Evolutionary conservation across 495 filamentous ascomycete genomes (phyloP).

Genomic region (Neurospora sp.): DNA sequence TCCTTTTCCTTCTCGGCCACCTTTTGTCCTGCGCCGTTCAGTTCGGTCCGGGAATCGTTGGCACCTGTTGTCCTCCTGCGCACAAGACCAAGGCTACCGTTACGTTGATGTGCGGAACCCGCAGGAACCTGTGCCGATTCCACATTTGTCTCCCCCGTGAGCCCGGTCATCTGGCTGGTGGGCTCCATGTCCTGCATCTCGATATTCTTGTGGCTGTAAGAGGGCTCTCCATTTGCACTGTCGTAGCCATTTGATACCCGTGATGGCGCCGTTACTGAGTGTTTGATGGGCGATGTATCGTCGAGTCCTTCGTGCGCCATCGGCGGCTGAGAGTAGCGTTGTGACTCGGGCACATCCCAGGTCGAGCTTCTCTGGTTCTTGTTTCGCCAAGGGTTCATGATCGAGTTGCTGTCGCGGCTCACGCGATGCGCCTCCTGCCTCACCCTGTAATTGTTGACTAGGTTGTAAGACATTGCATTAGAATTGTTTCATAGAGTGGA

Average conservation of each 20-base stretch:
- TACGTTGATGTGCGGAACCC: neutral
- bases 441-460: slow-evolving; percentile 28
- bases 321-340: neutral
- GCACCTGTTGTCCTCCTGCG: neutral
- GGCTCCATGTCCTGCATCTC: slow-evolving; percentile 1
- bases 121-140: neutral
- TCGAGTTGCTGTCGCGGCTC: slow-evolving; percentile 15
- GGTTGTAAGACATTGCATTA: slow-evolving; percentile 19
- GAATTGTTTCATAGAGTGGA: slow-evolving; percentile 1
- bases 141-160: slow-evolving; percentile 2
- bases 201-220: neutral
- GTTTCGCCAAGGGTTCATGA: slow-evolving; percentile 25
- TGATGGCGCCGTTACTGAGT: slow-evolving; percentile 8
- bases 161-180: slow-evolving; percentile 1
- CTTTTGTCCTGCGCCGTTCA: neutral
- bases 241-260: neutral
- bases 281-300: neutral
- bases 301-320: neutral
- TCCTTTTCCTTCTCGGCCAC: slow-evolving; percentile 11
- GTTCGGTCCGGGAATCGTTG: neutral
- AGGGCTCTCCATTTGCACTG: neutral
- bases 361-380: slow-evolving; percentile 13
- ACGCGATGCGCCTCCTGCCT: slow-evolving; percentile 22
- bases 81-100: neutral
- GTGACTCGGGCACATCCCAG: slow-evolving; percentile 7